These are phyloP conservation scores for Gastrolobium villosum DNA, from an alignment of 306 rosid species.

Conservation along the genomic window DNA sequence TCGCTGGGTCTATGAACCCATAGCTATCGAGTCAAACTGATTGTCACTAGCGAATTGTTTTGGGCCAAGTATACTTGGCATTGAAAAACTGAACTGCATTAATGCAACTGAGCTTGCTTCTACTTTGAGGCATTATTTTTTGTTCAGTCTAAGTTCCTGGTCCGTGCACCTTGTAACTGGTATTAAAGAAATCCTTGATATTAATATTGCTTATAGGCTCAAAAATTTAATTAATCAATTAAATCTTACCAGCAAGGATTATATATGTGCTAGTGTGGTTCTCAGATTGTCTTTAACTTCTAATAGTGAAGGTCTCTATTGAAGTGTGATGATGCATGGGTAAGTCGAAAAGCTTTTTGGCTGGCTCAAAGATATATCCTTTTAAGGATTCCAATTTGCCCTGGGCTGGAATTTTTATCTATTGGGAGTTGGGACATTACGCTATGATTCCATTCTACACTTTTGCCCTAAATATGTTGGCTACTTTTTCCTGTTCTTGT, in stretches of 20 bases:
- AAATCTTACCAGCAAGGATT: conserved; percentile 5
- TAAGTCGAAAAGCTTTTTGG: conserved; percentile 23
- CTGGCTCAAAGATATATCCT: conserved; percentile 18
- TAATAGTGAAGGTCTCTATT: conserved; percentile 23
- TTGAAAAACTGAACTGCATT: neutral
- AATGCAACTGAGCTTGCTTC: conserved; percentile 4
- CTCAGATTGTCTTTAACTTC: conserved; percentile 8
- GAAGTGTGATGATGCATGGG: conserved; percentile 2
- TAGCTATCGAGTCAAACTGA: conserved; percentile 33
- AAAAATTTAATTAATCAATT: conserved; percentile 29
- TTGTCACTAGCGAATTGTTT: conserved; percentile 20
- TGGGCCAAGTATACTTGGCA: neutral
- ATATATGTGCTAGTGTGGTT: conserved; percentile 17
- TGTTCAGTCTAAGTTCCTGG: neutral
- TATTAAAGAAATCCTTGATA: conserved; percentile 3
- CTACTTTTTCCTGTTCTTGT: conserved; percentile 5
- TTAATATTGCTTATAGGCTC: neutral
- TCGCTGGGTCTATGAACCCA: conserved; percentile 17
- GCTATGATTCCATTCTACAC: neutral
- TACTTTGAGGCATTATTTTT: neutral
- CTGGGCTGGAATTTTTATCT: conserved; percentile 3
- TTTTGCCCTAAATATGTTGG: neutral
- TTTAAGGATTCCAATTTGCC: conserved; percentile 9
- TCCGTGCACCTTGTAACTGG: neutral
- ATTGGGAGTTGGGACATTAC: conserved; percentile 1